Evolutionary conservation across 2,329 filamentous ascomycete species (phyloP), one percentile per base, ranked within the genome.

Genomic region (Beauveria australis): DNA sequence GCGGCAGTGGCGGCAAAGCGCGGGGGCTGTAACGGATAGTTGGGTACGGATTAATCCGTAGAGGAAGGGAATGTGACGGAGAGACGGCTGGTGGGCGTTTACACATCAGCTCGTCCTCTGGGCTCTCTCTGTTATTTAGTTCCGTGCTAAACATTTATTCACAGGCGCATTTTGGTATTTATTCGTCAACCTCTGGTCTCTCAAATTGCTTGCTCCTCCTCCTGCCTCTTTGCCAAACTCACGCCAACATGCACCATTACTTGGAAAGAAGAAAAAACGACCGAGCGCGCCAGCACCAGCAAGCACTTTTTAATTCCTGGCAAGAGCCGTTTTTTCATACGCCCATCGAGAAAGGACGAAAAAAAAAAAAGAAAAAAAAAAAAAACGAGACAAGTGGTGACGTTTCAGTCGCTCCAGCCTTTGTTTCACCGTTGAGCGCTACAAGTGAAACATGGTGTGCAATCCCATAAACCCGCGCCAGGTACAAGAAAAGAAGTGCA

Each of bases 381-480:
- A 6, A 18, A 43, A 54, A 33, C 53, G 53, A 33, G 53, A 55
- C 53, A 48, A 37, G 43, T 48, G 54, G 28, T 48, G 44, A 57
- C 54, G 54, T 57, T 57, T 57, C 54, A 57, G 43, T 57, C 44
- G 28, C 43, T 40, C 26, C 54, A 37, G 41, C 54, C 54, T 43
- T 46, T 55, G 41, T 46, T 30, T 33, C 33, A 55, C 41, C 40
- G 24, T 24, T 10, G 24, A 22, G 40, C 40, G 40, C 53, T 40
- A 40, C 14, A 26, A 48, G 41, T 57, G 54, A 57, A 57, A 57
- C 54, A 57, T 24, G 24, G 54, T 19, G 19, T 47, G 33, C 26
- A 28, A 47, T 57, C 43, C 44, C 53, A 26, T 14, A 6, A 37
- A 37, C 33, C 44, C 44, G 28, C 24, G n/a, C 30, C 30, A 57